Base-by-base conservation (phyloP, 495 filamentous ascomycete species). In the Parathielavia hyrcaniae region DNA sequence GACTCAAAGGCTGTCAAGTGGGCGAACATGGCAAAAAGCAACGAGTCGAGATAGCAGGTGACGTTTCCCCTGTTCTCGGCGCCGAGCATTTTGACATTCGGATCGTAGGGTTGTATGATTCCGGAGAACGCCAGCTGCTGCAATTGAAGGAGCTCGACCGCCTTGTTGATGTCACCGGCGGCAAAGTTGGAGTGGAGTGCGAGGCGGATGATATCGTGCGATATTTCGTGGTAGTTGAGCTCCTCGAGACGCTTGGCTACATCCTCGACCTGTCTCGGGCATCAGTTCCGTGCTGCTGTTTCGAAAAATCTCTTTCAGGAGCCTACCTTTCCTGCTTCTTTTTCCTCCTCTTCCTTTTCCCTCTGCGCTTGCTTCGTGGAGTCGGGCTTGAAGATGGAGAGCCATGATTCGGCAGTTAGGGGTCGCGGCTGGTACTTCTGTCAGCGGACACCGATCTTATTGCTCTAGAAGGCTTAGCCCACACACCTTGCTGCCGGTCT, bases 1-100 rank as follows among this genome's bases (percentile, higher is more conserved):
- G 86, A 87, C 66, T 98, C 93, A 68, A 96, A 98, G 63, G 88
- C 89, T 47, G 86, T 85, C 26, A 96, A 74, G 53, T 88, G 83
- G 11, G 89, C 87, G 69, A 98, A 98, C 92, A 98, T 96, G 57
- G 93, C 88, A 65, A 96, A 97, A 2, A 98, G 82, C n/a, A 97
- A 73, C 1, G 91, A 79, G 67, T 97, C 93, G 1, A 96, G 75
- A 63, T 90, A 98, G 71, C 93, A 98, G 36, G 93, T 96, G 20
- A 93, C 90, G 19, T 80, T 83, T 17, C 85, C 79, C 45, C 92
- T 77, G 67, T 98, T 98, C 61, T 89, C 86, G 5, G 93, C 93
- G 1, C 93, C 93, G 2, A 90, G 74, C 70, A 97, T 82, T 59
- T 81, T 84, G 2, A 85, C 76, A 40, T 78, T 75, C 4, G 86